Evolutionary conservation across 2,329 filamentous ascomycete genomes (phyloP).

Genomic region (Beauveria asiatica): DNA sequence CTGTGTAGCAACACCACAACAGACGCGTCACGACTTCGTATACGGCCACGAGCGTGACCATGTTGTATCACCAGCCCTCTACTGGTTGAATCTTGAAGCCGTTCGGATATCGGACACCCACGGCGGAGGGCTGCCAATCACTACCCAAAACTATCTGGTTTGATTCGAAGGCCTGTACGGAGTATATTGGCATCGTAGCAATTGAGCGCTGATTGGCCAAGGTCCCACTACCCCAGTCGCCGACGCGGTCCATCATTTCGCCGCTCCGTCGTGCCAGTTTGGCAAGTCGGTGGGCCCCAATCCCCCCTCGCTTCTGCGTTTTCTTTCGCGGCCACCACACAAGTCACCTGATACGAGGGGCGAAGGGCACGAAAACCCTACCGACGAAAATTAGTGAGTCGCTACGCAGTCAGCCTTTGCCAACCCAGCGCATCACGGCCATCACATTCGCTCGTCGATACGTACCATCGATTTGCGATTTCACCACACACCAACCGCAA

Average conservation of each 20-base stretch:
- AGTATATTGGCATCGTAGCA: too few species aligned
- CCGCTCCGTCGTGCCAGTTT: neutral
- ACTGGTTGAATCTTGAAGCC: neutral
- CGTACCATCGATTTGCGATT: constrained; percentile 35
- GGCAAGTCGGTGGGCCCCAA: neutral
- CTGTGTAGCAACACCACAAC: neutral
- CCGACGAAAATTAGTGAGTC: constrained; percentile 23
- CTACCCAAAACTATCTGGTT: neutral
- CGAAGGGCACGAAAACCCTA: constrained; percentile 36
- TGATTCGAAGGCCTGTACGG: neutral
- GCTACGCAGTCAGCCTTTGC: constrained; percentile 7
- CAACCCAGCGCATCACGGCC: constrained; percentile 23
- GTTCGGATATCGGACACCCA: neutral
- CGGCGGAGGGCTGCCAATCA: neutral
- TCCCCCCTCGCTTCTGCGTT: neutral
- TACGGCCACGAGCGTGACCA: neutral
- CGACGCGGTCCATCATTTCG: neutral
- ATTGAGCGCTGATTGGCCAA: neutral
- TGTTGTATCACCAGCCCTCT: neutral
- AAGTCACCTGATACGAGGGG: constrained; percentile 26
- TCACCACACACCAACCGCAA: constrained; percentile 37
- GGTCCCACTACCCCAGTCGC: neutral
- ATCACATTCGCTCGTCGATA: constrained; percentile 34
- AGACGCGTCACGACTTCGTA: neutral
- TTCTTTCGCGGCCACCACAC: neutral